A percentile compares a stretch with the other conserved stretches of the same genome.
Evolutionary conservation across 140 eudicot species (phyloP).

Genomic region (Stevia rebaudiana): DNA sequence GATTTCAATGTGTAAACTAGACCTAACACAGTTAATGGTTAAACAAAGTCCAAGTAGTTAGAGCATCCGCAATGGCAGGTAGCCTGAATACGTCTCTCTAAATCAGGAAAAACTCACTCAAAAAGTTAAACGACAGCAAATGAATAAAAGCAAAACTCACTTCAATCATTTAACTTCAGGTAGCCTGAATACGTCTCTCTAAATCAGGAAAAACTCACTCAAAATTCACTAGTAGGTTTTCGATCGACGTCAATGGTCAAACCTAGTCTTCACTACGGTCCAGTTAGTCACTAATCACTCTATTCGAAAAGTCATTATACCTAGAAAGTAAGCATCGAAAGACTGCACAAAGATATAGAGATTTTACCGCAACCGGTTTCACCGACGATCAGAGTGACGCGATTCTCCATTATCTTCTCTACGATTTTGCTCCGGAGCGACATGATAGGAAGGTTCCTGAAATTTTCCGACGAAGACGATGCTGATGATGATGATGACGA

Average conservation of each 20-base stretch:
- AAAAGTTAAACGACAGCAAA: not conserved
- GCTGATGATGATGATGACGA: constrained; percentile 21
- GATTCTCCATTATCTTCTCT: constrained; percentile 78
- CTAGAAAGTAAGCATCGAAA: not conserved
- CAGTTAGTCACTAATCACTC: not conserved
- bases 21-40: not conserved
- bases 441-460: constrained; percentile 53
- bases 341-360: not conserved
- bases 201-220: not conserved
- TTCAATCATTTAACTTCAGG: not conserved
- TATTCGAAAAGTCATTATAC: not conserved
- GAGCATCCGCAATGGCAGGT: not conserved
- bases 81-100: not conserved
- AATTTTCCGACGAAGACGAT: constrained; percentile 34
- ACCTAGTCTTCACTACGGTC: constrained; percentile 10
- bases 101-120: constrained; percentile 1
- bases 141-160: not conserved
- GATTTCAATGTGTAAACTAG: not conserved
- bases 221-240: not conserved
- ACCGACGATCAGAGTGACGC: constrained; percentile 88
- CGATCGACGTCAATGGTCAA: constrained; percentile 12
- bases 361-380: constrained; percentile 90
- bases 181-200: not conserved
- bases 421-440: constrained; percentile 64
- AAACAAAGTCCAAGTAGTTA: not conserved